Base-by-base conservation (phyloP, 2,329 filamentous ascomycete species). In the Davidsoniella virescens region DNA sequence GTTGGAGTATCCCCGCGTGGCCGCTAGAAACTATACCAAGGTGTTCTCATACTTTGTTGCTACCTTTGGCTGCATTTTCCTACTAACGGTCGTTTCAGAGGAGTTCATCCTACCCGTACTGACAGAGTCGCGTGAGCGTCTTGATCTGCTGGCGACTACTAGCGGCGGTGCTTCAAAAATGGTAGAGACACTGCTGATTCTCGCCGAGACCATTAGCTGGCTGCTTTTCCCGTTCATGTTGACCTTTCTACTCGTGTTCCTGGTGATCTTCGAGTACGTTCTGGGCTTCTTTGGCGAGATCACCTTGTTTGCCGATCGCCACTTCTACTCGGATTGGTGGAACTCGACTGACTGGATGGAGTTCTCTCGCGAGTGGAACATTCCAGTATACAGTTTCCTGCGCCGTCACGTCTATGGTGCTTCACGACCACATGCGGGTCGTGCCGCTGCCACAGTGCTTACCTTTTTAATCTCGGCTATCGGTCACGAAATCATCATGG, bases 221-320 rank as follows among this genome's bases (percentile, higher is more conserved):
- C 77, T 98, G 16, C 75, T 98, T 18, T 96, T 95, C 65, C 92
- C 92, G 2, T 98, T 96, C 65, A 95, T 95, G 86, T 74, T 96
- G 54, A 94, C 82, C 3, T 93, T 96, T 63, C 70, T 96, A 4
- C 78, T 96, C 44, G 88, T 96, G 50, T 98, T 98, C 69, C 79
- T 98, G 52, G 87, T 95, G 64, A 96, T 96, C 59, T 98, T 96
- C 64, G 92, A 98, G 64, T 98, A 96, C 64, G 76, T 94, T 9
- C 77, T 96, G 33, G 92, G 90, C 52, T 88, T 88, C 44, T 94
- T 93, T 60, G 92, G 88, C 12, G 92, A 98, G 64, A 84, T 96
- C 57, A 94, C 88, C 16, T 75, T 81, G 58, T 96, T 96, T 63
- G 90, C 83, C 48, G 92, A 96, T 64, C 80, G 90, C 39, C 86